phyloP scores from a whole-genome alignment of 176 grass and related monocot genomes.

The Ensete ventricosum region DNA sequence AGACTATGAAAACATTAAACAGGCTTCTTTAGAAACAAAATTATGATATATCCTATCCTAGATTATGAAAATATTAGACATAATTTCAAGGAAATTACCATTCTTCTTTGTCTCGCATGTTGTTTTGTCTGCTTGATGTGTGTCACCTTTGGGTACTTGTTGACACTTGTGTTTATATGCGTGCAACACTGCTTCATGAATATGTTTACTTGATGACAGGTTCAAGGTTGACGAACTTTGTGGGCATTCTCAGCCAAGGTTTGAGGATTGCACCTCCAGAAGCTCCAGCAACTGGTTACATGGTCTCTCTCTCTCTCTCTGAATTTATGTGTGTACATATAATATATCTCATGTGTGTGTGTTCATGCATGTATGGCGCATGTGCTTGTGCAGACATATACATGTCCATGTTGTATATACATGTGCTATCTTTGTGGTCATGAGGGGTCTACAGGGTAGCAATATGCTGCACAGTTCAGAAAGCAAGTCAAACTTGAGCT shows the following conservation, averaged over 20 bases:
- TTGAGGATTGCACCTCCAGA: conserved; percentile 93
- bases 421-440: not conserved
- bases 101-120: not conserved
- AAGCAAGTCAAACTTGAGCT: no score
- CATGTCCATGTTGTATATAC: not conserved
- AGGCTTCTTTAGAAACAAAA: not conserved
- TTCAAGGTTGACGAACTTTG: conserved; percentile 89
- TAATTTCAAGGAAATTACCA: not conserved
- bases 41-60: not conserved
- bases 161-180: not conserved
- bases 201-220: conserved; percentile 37
- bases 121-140: not conserved
- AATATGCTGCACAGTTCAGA: no score
- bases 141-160: not conserved
- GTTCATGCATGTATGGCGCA: not conserved
- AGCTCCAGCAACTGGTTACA: conserved; percentile 84
- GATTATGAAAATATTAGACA: not conserved
- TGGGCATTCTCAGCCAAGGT: conserved; percentile 96
- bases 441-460: no score
- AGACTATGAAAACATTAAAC: no score
- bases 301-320: conserved; percentile 41
- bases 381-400: not conserved
- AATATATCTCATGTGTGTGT: no score
- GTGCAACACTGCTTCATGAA: not conserved
- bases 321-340: no score